Evolutionary conservation across 441 rosid genomes (phyloP).

Genomic region (Erodium trifolium): DNA sequence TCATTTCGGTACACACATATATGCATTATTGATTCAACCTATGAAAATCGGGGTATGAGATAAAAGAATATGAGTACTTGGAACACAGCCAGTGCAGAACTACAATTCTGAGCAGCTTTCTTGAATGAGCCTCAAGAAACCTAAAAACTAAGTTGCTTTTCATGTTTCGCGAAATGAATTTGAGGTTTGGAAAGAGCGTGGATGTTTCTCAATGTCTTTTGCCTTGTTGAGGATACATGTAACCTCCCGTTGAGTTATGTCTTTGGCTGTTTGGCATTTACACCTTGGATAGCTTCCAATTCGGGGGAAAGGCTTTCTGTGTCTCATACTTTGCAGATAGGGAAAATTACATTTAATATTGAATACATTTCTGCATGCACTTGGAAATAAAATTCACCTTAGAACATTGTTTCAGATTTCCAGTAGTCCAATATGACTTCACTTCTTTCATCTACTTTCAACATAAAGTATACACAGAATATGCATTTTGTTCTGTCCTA

Average conservation of each 20-base stretch:
- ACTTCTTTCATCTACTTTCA: not conserved
- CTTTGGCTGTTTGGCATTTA: not conserved
- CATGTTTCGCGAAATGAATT: not conserved
- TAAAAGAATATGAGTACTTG: not conserved
- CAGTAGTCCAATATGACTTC: not conserved
- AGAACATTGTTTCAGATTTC: conserved; percentile 4
- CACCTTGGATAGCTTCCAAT: not conserved
- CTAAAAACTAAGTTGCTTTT: not conserved
- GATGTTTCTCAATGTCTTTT: not conserved
- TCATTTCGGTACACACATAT: not conserved
- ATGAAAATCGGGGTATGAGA: not conserved
- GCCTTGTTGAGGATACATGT: not conserved
- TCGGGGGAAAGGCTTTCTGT: not conserved
- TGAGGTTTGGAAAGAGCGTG: not conserved
- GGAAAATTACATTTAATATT: not conserved
- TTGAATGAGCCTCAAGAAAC: not conserved
- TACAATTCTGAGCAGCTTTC: not conserved
- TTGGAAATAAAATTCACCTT: not conserved
- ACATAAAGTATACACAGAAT: not conserved
- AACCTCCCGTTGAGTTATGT: not conserved
- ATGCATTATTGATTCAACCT: not conserved
- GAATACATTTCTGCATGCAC: not conserved
- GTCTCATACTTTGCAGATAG: not conserved
- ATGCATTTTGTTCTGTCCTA: conserved; percentile 3
- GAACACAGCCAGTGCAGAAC: conserved; percentile 2